Conservation (phyloP, 768 basidiomycete species). For the Tremella yokohamensis region DNA sequence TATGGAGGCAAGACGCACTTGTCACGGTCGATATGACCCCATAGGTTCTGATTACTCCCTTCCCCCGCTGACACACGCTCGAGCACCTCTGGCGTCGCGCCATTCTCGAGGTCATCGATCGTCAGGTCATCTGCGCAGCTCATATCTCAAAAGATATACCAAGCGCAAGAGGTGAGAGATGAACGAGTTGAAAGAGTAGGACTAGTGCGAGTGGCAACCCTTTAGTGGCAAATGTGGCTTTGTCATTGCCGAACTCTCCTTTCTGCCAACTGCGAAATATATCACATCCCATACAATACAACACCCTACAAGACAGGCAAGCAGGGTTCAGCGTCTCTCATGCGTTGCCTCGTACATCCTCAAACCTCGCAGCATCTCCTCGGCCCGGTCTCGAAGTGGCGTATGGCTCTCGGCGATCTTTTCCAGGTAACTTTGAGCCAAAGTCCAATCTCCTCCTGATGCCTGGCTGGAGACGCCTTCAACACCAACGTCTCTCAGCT, state of each 20-base stretch:
- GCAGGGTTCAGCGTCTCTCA: not conserved
- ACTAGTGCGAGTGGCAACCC: not conserved
- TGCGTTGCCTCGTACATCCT: slow-evolving; percentile 55
- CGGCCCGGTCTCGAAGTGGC: slow-evolving; percentile 71
- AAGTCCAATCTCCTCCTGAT: slow-evolving; percentile 53
- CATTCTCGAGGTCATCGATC: slow-evolving; percentile 35
- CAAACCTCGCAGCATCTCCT: slow-evolving; percentile 59
- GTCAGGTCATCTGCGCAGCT: slow-evolving; percentile 50
- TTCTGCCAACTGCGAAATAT: no score
- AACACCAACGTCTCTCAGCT: slow-evolving; percentile 43
- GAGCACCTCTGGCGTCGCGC: slow-evolving; percentile 35
- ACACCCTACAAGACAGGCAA: no score
- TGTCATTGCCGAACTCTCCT: no score
- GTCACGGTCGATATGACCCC: slow-evolving; percentile 46
- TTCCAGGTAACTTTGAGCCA: slow-evolving; percentile 72
- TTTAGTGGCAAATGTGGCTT: no score
- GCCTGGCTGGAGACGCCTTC: not conserved
- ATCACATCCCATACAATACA: no score
- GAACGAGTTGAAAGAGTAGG: not conserved
- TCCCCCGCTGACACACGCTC: slow-evolving; percentile 46
- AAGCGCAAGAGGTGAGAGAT: not conserved
- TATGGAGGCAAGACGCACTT: slow-evolving; percentile 35
- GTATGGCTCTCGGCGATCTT: slow-evolving; percentile 72
- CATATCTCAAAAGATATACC: slow-evolving; percentile 21
- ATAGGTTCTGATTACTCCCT: slow-evolving; percentile 48